phyloP scores from a whole-genome alignment of 169 alveolate species.

The Eimeria tenella region DNA sequence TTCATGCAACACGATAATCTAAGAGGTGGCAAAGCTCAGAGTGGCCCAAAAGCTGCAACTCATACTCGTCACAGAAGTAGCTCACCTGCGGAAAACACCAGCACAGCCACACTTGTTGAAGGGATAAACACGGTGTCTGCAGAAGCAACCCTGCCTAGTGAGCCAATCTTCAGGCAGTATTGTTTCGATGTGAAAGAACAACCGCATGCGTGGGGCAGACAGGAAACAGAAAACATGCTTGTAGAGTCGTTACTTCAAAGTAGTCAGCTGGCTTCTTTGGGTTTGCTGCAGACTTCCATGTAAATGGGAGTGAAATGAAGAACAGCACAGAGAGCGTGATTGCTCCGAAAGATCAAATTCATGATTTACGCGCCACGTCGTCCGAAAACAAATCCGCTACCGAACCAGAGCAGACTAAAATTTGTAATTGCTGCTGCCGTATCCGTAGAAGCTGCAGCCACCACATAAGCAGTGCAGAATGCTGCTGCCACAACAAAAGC shows the following conservation, averaged over 20 bases:
- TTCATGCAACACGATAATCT: neutral
- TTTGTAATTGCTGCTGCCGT: constrained; percentile 4
- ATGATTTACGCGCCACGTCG: neutral
- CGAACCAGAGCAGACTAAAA: neutral
- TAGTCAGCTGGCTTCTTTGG: too few species aligned
- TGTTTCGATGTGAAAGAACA: neutral
- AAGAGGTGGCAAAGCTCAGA: neutral
- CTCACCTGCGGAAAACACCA: neutral
- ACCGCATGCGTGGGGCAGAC: too few species aligned
- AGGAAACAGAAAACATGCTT: too few species aligned
- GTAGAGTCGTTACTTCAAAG: too few species aligned
- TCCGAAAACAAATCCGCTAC: neutral
- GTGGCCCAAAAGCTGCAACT: neutral
- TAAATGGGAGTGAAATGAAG: neutral
- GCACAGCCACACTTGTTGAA: neutral
- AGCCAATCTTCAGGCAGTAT: neutral
- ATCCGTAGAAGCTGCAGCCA: neutral
- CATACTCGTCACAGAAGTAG: neutral
- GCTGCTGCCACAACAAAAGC: constrained; percentile 25
- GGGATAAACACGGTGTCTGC: neutral
- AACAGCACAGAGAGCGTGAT: neutral
- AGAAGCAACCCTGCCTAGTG: neutral
- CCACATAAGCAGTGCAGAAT: neutral
- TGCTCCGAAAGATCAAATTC: neutral
- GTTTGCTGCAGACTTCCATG: too few species aligned